Evolutionary conservation across 208 protist genomes (phyloP), one percentile per base, ranked within the genome.

Genomic region (Tetramitus jugosus): DNA sequence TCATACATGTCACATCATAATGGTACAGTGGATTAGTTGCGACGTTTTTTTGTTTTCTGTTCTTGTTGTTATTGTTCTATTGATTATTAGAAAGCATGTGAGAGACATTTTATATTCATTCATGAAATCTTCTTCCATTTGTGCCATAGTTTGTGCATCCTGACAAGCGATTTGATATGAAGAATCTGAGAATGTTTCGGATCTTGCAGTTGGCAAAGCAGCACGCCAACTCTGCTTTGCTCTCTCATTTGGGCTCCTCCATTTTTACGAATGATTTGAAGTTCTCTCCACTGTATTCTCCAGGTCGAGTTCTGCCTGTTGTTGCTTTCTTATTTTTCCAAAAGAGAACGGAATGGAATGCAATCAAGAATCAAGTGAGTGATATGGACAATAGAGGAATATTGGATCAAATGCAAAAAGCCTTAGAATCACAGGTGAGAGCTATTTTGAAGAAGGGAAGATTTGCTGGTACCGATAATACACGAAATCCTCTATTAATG

Each of bases 1-100:
- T 13, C 65, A 71, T 37, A 71, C 65, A n/a, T 71, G 39, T 52
- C 65, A 71, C 29, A 49, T 71, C n/a, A 71, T 71, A 20, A 56
- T 26, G 10, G 49, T 56, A 56, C n/a, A n/a, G n/a, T n/a, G n/a
- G n/a, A n/a, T n/a, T n/a, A n/a, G n/a, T n/a, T n/a, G n/a, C n/a
- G n/a, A n/a, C n/a, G n/a, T n/a, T n/a, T n/a, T n/a, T n/a, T n/a
- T n/a, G n/a, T n/a, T n/a, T n/a, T n/a, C n/a, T n/a, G n/a, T n/a
- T n/a, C n/a, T n/a, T n/a, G n/a, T n/a, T n/a, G n/a, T n/a, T n/a
- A n/a, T n/a, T n/a, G n/a, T n/a, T n/a, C n/a, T n/a, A n/a, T n/a
- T n/a, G n/a, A n/a, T n/a, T n/a, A n/a, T n/a, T n/a, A n/a, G n/a
- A n/a, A n/a, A n/a, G n/a, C n/a, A n/a, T n/a, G n/a, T n/a, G n/a